phyloP scores from a whole-genome alignment of 2,329 filamentous ascomycete species.

The Stagonosporopsis chrysanthemi region DNA sequence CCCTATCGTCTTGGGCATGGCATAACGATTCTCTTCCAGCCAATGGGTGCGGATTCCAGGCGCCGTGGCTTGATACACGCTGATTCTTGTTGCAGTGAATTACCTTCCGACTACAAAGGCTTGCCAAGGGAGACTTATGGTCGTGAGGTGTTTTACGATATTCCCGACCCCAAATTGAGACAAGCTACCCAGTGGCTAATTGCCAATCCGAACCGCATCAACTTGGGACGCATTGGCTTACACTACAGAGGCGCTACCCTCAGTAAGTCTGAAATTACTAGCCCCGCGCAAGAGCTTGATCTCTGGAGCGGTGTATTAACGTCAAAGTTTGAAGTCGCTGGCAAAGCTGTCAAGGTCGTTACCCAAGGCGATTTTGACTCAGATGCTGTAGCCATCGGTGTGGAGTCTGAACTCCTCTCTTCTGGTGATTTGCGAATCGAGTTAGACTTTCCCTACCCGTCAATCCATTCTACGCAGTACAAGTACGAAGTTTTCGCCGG shows the following conservation, averaged over 20 bases:
- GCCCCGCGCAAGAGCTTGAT: constrained; percentile 53
- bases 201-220: constrained; percentile 60
- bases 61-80: not conserved
- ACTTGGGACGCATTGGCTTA: constrained; percentile 58
- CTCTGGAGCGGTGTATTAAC: constrained; percentile 58
- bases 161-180: constrained; percentile 50
- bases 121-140: constrained; percentile 53
- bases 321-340: constrained; percentile 56
- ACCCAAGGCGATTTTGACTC: constrained; percentile 56
- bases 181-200: constrained; percentile 61
- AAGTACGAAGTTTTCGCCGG: constrained; percentile 57
- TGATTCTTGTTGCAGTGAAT: constrained; percentile 20
- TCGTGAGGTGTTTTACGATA: constrained; percentile 52
- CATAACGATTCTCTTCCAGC: constrained; percentile 54
- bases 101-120: constrained; percentile 40
- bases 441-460: constrained; percentile 61
- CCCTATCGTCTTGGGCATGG: constrained; percentile 54
- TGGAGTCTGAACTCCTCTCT: constrained; percentile 54
- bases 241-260: constrained; percentile 49
- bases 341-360: constrained; percentile 51
- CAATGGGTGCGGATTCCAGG: constrained; percentile 36
- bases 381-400: constrained; percentile 54
- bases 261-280: constrained; percentile 18
- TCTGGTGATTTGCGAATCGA: constrained; percentile 54
- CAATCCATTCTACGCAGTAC: constrained; percentile 37